phyloP scores from a whole-genome alignment of 2,329 filamentous ascomycete species.

The Neonectria neomacrospora region DNA sequence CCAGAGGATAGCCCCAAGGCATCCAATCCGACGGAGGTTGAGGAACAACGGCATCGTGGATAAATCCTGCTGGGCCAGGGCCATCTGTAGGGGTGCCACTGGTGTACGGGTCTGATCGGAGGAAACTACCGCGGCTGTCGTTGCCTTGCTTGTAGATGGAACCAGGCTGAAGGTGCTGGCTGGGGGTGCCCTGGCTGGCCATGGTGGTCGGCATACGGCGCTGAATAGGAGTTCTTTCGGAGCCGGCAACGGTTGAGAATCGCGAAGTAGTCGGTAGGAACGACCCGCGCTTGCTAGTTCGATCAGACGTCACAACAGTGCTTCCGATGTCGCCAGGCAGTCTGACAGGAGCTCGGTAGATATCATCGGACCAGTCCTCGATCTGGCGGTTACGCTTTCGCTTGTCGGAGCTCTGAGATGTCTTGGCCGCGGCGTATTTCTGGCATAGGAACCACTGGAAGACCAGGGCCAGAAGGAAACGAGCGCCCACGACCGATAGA shows the following conservation, averaged over 20 bases:
- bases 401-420: slow-evolving; percentile 81
- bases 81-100: slow-evolving; percentile 71
- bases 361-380: slow-evolving; percentile 97
- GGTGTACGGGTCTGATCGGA: slow-evolving; percentile 67
- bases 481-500: slow-evolving; percentile 84
- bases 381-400: slow-evolving; percentile 93
- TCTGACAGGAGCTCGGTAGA: slow-evolving; percentile 89
- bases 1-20: slow-evolving; percentile 94
- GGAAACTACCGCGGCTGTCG: slow-evolving; percentile 72
- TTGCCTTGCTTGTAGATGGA: slow-evolving; percentile 77
- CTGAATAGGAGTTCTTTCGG: slow-evolving; percentile 66
- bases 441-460: slow-evolving; percentile 98
- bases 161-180: slow-evolving; percentile 76
- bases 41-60: slow-evolving; percentile 94
- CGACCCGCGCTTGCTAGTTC: slow-evolving; percentile 82
- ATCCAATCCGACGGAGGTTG: slow-evolving; percentile 98
- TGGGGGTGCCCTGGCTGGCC: slow-evolving; percentile 85
- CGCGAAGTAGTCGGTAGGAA: slow-evolving; percentile 94
- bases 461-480: slow-evolving; percentile 87
- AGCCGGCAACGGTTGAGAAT: slow-evolving; percentile 90
- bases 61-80: slow-evolving; percentile 89
- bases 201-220: slow-evolving; percentile 84
- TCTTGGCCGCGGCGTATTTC: slow-evolving; percentile 85
- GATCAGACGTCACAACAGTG: slow-evolving; percentile 70
- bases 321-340: slow-evolving; percentile 79